phyloP scores from a whole-genome alignment of 805 yeast genomes.

The Zygosaccharomyces bailii region DNA sequence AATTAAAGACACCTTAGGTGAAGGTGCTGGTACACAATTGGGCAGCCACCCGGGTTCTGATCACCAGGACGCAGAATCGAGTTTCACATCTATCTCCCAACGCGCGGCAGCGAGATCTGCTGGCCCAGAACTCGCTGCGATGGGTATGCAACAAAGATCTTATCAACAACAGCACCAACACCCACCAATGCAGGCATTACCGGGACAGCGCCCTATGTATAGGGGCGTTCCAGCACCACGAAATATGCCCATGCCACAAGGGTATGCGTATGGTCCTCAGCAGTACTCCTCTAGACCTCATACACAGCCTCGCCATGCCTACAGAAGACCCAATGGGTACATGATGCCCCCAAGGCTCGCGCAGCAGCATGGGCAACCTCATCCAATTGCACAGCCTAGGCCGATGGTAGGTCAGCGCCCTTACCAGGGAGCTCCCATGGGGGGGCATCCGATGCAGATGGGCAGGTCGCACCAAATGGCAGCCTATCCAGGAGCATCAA shows the following conservation, averaged over 20 bases:
- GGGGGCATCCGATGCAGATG: slow-evolving; percentile 2
- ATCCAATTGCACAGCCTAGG: slow-evolving; percentile 6
- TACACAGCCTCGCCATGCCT: slow-evolving; percentile 3
- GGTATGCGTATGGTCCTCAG: slow-evolving; percentile 7
- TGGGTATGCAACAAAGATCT: slow-evolving; percentile 20
- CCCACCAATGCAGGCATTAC: slow-evolving; percentile 4
- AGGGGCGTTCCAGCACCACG: slow-evolving; percentile 1
- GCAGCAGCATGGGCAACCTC: slow-evolving; percentile 8
- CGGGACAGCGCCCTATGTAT: slow-evolving; percentile 3
- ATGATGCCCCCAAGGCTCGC: slow-evolving; percentile 7
- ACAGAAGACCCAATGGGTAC: slow-evolving; percentile 6
- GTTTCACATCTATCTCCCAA: slow-evolving; percentile 76
- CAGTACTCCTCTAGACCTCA: slow-evolving; percentile 3
- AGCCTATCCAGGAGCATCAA: not conserved
- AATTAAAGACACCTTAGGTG: slow-evolving; percentile 20
- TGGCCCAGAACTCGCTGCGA: slow-evolving; percentile 19
- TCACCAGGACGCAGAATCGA: slow-evolving; percentile 40
- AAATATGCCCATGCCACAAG: not conserved
- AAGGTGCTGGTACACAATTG: slow-evolving; percentile 15
- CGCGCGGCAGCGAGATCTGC: slow-evolving; percentile 46
- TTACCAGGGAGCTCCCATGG: not conserved
- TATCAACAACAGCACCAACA: slow-evolving; percentile 29
- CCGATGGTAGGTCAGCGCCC: not conserved
- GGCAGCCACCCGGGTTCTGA: slow-evolving; percentile 7
- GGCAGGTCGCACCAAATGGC: not conserved